Conservation (phyloP, 257 asterid genomes). For the Thymus quinquecostatus region DNA sequence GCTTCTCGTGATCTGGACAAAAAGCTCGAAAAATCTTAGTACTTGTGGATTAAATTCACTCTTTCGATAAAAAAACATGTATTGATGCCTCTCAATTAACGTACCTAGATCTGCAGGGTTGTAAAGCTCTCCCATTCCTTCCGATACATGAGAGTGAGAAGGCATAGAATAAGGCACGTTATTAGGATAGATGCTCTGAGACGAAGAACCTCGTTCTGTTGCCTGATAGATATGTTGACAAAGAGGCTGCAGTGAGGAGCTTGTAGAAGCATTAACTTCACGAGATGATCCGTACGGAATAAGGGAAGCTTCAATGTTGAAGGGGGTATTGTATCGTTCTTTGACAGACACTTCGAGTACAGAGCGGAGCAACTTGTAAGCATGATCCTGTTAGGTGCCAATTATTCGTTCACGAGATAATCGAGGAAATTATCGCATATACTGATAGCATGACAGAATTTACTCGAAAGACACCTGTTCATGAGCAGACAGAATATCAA, state of each 20-base stretch:
- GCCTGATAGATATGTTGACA: constrained; percentile 1
- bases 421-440: background rate
- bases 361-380: background rate
- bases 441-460: background rate
- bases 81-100: background rate
- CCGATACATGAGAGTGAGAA: background rate
- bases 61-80: background rate
- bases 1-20: constrained; percentile 45
- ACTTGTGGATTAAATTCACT: too few relatives aligned
- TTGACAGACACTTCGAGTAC: too few relatives aligned
- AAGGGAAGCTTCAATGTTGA: constrained; percentile 37
- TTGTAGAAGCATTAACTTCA: background rate
- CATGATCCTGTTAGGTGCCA: background rate
- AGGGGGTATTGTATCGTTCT: background rate
- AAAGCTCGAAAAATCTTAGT: background rate
- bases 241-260: background rate
- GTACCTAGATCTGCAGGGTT: constrained; percentile 10
- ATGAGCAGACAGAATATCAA: constrained; percentile 18
- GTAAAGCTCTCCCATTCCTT: background rate
- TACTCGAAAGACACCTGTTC: constrained; percentile 33
- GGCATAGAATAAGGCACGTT: background rate
- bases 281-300: constrained; percentile 20
- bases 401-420: background rate
- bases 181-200: constrained; percentile 10
- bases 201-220: background rate